Evolutionary conservation across 192 early-diverging fungal genomes (phyloP).

Genomic region (Backusella liffmaniae): DNA sequence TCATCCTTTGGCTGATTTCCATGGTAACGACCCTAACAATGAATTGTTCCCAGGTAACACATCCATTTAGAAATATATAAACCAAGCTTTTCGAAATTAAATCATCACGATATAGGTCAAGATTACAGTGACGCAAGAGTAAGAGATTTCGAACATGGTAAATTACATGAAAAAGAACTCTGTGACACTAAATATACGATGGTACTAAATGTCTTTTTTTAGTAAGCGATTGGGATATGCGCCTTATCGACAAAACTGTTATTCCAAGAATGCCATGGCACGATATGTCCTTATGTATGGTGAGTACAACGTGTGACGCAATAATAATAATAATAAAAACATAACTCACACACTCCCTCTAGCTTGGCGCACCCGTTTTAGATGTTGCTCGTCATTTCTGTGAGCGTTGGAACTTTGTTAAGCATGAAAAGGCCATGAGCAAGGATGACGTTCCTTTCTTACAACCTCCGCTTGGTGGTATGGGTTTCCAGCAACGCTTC

Average conservation of each 20-base stretch:
- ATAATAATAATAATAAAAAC: background rate
- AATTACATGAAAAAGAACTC: background rate
- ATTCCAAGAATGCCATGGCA: constrained; percentile 85
- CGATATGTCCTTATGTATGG: constrained; percentile 75
- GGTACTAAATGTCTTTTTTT: background rate
- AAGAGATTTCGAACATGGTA: constrained; percentile 60
- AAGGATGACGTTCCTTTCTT: constrained; percentile 60
- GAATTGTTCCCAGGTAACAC: constrained; percentile 43
- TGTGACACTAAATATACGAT: background rate
- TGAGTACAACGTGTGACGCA: constrained; percentile 1
- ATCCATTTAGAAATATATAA: background rate
- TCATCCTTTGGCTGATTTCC: constrained; percentile 71
- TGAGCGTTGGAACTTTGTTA: constrained; percentile 87
- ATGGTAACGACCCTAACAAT: constrained; percentile 35
- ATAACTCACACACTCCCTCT: background rate
- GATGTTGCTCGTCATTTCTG: constrained; percentile 85
- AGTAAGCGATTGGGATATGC: constrained; percentile 49
- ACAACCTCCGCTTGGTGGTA: constrained; percentile 47
- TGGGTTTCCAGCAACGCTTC: constrained; percentile 16
- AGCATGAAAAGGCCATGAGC: constrained; percentile 60
- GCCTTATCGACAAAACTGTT: constrained; percentile 43
- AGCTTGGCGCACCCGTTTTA: constrained; percentile 69
- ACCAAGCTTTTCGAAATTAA: background rate
- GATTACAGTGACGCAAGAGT: constrained; percentile 86
- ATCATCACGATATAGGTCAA: constrained; percentile 43